These are phyloP conservation scores for Polytrichum formosum DNA, from an alignment of 225 moss, liverwort and hornwort species.

Conservation along the genomic window DNA sequence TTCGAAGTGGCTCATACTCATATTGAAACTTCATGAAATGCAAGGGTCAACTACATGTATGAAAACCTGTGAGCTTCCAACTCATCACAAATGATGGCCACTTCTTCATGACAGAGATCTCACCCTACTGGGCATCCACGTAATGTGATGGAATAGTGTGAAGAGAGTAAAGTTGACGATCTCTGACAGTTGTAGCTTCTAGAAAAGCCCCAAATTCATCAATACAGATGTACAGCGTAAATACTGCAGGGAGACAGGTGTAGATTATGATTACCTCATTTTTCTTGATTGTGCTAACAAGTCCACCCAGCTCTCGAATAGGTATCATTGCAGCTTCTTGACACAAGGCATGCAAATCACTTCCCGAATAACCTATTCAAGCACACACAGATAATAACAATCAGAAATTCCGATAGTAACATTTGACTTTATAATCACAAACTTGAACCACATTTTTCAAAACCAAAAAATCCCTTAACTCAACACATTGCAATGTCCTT, in stretches of 20 bases:
- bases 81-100: not conserved
- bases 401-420: too few relatives aligned
- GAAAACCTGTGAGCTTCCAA: not conserved
- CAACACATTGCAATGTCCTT: not conserved
- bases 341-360: slow-evolving; percentile 92
- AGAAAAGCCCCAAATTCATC: too few relatives aligned
- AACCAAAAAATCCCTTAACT: too few relatives aligned
- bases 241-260: not conserved
- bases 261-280: slow-evolving; percentile 45
- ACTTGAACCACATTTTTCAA: not conserved
- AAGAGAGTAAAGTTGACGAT: too few relatives aligned
- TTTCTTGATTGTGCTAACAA: slow-evolving; percentile 68
- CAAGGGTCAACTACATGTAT: not conserved
- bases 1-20: too few relatives aligned
- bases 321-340: slow-evolving; percentile 99
- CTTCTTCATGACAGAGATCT: too few relatives aligned
- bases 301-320: slow-evolving; percentile 86
- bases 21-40: too few relatives aligned
- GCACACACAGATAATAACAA: too few relatives aligned
- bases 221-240: not conserved
- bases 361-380: slow-evolving; percentile 77
- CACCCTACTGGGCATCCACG: too few relatives aligned
- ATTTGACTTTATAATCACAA: not conserved
- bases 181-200: too few relatives aligned
- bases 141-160: too few relatives aligned